Evolutionary conservation across 1,139 yeast species (phyloP).

Genomic region (Suhomyces coccinellae): DNA sequence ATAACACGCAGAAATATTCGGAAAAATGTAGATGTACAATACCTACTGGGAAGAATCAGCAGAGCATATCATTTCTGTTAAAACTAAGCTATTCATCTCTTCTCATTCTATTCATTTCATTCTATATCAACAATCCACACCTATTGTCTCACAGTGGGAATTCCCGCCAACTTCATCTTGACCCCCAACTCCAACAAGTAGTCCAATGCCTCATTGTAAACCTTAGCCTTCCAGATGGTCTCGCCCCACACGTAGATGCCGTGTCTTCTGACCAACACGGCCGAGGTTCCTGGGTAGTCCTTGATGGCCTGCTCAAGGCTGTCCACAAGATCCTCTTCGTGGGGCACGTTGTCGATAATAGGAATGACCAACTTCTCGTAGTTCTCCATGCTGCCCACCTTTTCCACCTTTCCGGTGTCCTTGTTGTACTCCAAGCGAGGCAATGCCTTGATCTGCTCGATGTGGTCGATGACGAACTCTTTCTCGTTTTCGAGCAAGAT

Average conservation of each 20-base stretch:
- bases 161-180: constrained; percentile 67
- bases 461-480: constrained; percentile 72
- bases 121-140: too few species aligned
- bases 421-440: constrained; percentile 49
- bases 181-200: constrained; percentile 83
- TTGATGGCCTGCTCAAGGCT: constrained; percentile 62
- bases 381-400: constrained; percentile 67
- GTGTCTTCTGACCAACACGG: constrained; percentile 88
- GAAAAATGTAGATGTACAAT: too few species aligned
- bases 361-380: constrained; percentile 80
- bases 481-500: constrained; percentile 58
- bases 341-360: constrained; percentile 86
- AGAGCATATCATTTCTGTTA: too few species aligned
- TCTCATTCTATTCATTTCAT: too few species aligned
- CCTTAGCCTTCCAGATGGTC: constrained; percentile 87
- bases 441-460: constrained; percentile 92
- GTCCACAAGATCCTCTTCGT: constrained; percentile 81
- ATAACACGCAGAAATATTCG: too few species aligned
- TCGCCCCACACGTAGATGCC: constrained; percentile 98
- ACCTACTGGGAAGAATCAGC: too few species aligned
- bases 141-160: constrained; percentile 39
- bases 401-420: constrained; percentile 48
- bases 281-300: constrained; percentile 74
- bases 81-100: too few species aligned
- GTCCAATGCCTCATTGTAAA: constrained; percentile 90